Base-by-base conservation (phyloP, 2,329 filamentous ascomycete genomes). In the Arthrobotrys iridis region DNA sequence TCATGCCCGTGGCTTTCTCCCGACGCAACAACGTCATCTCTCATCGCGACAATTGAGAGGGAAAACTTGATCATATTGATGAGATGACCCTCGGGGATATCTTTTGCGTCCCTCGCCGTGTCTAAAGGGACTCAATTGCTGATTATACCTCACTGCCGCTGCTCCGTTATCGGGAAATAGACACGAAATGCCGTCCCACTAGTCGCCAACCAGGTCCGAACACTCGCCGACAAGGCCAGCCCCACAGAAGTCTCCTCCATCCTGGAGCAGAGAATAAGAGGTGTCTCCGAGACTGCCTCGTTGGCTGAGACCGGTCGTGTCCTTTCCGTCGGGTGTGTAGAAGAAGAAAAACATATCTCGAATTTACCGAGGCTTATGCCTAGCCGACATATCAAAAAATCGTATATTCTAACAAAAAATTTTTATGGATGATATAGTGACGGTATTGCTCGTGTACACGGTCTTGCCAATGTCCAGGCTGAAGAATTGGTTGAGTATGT, bases 391-490 rank as follows among this genome's bases (percentile, higher is more conserved):
- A 45, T 55, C 20, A 50, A 26, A 66, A 62, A 41, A 18, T 45
- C 28, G 46, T 41, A 64, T 45, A 55, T 62, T 43, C 65, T 75
- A 75, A 78, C 70, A 64, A 55, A 77, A 77, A 82, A 83, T 78
- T 83, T 80, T 77, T 77, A 67, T 74, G 77, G 67, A 71, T 52
- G 37, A 64, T 75, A 84, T 81, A 98, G 95, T 95, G 95, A 99
- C 88, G 95, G 95, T 96, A 99, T 99, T 84, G 95, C 95, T 84
- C 94, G 95, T 93, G 94, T 99, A 81, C 93, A 99, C 86, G 95
- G 95, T 84, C 93, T 99, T 93, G 92, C 89, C 91, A 99, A 99
- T 85, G 95, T 99, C 87, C 95, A 99, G 89, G 94, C 95, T 82
- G 95, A 99, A 87, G 95, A 99, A 89, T 91, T 99, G 84, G 95